Conservation (phyloP, 768 basidiomycete genomes). For the Daedalea quercina region DNA sequence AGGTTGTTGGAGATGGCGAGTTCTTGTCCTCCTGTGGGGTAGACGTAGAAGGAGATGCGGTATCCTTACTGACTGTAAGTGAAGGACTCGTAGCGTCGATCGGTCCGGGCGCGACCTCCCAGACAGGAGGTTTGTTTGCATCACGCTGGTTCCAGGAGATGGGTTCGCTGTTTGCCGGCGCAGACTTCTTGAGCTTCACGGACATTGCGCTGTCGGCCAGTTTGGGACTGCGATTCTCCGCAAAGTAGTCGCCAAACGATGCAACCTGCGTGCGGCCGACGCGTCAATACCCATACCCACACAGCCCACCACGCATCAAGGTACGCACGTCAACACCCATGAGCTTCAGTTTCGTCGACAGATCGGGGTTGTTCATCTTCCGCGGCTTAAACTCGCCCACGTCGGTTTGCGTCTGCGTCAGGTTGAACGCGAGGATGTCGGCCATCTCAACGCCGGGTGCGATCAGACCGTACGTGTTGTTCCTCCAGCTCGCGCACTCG, state of each 20-base stretch:
- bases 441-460: conserved; percentile 77
- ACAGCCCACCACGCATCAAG: too few relatives aligned
- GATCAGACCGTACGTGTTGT: conserved; percentile 66
- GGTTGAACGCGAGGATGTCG: conserved; percentile 66
- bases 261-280: conserved; percentile 44
- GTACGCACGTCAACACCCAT: conserved; percentile 48
- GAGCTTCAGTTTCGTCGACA: conserved; percentile 65
- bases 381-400: conserved; percentile 34
- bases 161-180: conserved; percentile 12
- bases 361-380: conserved; percentile 55
- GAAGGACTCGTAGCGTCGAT: neutral
- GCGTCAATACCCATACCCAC: too few relatives aligned
- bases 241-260: conserved; percentile 69
- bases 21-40: too few relatives aligned
- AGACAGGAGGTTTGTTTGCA: conserved; percentile 5
- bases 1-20: neutral
- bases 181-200: conserved; percentile 11
- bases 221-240: conserved; percentile 34
- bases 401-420: conserved; percentile 45
- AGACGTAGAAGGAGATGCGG: too few relatives aligned
- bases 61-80: neutral
- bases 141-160: conserved; percentile 7
- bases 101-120: conserved; percentile 11
- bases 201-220: conserved; percentile 1
- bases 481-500: conserved; percentile 67